Evolutionary conservation across 441 rosid genomes (phyloP).

Genomic region (Pelargonium fulgidum): DNA sequence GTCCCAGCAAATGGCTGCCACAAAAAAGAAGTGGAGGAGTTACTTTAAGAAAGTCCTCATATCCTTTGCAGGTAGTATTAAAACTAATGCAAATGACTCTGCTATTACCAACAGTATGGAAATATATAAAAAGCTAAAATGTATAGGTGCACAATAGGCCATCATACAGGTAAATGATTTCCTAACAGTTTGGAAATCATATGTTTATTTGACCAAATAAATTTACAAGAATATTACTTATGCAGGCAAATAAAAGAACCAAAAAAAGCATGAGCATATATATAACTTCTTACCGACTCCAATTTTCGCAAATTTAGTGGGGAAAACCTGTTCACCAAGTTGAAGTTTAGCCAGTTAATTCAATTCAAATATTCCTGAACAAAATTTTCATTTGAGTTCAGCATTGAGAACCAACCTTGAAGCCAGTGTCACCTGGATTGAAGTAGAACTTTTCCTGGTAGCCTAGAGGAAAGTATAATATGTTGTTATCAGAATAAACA

Average conservation of each 20-base stretch:
- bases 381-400: not conserved
- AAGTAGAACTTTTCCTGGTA: constrained; percentile 96
- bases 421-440: constrained; percentile 90
- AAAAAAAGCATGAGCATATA: not conserved
- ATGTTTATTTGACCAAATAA: not conserved
- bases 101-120: not conserved
- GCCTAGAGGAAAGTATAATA: constrained; percentile 31
- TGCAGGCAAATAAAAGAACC: not conserved
- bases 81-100: constrained; percentile 10
- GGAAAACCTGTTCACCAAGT: constrained; percentile 55
- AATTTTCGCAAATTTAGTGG: constrained; percentile 80
- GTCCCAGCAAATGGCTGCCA: constrained; percentile 86
- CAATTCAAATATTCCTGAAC: constrained; percentile 11
- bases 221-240: constrained; percentile 1
- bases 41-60: constrained; percentile 4
- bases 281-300: constrained; percentile 62
- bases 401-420: constrained; percentile 47
- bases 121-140: not conserved
- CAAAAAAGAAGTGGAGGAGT: constrained; percentile 16
- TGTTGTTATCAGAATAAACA: constrained; percentile 9
- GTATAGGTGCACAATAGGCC: not conserved
- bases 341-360: constrained; percentile 18
- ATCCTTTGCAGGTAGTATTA: not conserved
- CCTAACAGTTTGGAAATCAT: no score
- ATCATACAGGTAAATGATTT: no score